These are phyloP conservation scores for Glycine soja DNA, from an alignment of 306 rosid species.

Conservation along the genomic window DNA sequence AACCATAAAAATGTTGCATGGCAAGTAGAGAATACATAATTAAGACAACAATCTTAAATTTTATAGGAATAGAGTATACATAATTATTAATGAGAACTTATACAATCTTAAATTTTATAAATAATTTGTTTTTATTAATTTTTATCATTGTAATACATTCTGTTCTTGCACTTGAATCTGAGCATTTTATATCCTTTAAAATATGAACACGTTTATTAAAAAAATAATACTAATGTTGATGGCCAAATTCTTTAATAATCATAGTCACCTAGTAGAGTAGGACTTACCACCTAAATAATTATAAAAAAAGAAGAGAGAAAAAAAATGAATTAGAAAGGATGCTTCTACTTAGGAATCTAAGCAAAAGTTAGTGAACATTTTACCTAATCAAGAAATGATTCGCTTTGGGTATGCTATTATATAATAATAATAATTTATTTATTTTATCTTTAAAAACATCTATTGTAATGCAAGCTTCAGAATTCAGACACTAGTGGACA, in stretches of 20 bases:
- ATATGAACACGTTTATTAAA: conserved; percentile 4
- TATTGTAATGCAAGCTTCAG: conserved; percentile 35
- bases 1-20: too few relatives aligned
- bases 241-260: conserved; percentile 23
- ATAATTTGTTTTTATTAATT: not conserved
- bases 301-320: conserved; percentile 2
- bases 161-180: conserved; percentile 9
- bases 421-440: conserved; percentile 10
- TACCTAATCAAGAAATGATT: conserved; percentile 52
- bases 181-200: not conserved
- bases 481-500: conserved; percentile 51
- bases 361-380: conserved; percentile 51
- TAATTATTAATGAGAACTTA: not conserved
- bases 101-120: not conserved
- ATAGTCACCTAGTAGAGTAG: conserved; percentile 39
- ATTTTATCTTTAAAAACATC: not conserved
- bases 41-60: too few relatives aligned
- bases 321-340: conserved; percentile 36
- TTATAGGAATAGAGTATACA: not conserved
- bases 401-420: conserved; percentile 31
- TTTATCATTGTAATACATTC: not conserved
- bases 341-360: conserved; percentile 70
- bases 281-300: conserved; percentile 45
- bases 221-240: not conserved
- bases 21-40: too few relatives aligned